Evolutionary conservation across 148 eudicot genomes (phyloP).

Genomic region (Rhododendron molle): DNA sequence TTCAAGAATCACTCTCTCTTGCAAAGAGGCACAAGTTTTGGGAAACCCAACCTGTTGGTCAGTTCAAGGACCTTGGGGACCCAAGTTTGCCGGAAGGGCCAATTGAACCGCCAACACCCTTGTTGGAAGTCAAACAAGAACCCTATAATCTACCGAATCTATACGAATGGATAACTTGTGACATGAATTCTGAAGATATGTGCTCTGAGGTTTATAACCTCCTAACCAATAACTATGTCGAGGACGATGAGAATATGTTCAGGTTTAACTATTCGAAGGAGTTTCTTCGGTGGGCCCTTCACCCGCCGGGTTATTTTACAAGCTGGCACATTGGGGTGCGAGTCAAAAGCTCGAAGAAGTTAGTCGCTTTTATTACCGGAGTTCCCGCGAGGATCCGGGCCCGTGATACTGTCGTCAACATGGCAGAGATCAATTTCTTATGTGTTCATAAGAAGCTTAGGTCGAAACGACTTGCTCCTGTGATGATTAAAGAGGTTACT

Average conservation of each 20-base stretch:
- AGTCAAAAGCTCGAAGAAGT: slow-evolving; percentile 66
- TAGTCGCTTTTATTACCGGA: slow-evolving; percentile 83
- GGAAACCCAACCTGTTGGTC: slow-evolving; percentile 81
- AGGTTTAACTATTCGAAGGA: slow-evolving; percentile 83
- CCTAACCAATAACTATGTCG: slow-evolving; percentile 76
- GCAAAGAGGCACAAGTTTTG: slow-evolving; percentile 64
- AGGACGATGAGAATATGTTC: slow-evolving; percentile 94
- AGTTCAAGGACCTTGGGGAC: slow-evolving; percentile 60
- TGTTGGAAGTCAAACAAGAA: slow-evolving; percentile 64
- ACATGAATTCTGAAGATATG: slow-evolving; percentile 66
- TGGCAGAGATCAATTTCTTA: slow-evolving; percentile 81
- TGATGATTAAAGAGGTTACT: slow-evolving; percentile 93
- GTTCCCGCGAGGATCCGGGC: slow-evolving; percentile 76
- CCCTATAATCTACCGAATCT: slow-evolving; percentile 63
- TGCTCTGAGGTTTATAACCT: slow-evolving; percentile 72
- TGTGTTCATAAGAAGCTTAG: slow-evolving; percentile 90
- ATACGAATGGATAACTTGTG: slow-evolving; percentile 91
- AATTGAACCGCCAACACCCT: slow-evolving; percentile 56
- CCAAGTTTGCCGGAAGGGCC: slow-evolving; percentile 61
- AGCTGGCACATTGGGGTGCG: slow-evolving; percentile 93
- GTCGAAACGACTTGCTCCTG: slow-evolving; percentile 84
- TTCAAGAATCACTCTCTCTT: slow-evolving; percentile 59
- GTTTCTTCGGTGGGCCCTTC: slow-evolving; percentile 81
- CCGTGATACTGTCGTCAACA: slow-evolving; percentile 50
- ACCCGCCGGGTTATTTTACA: slow-evolving; percentile 67